phyloP scores from a whole-genome alignment of 2,329 filamentous ascomycete species.

The Exophiala lecanii-corni region DNA sequence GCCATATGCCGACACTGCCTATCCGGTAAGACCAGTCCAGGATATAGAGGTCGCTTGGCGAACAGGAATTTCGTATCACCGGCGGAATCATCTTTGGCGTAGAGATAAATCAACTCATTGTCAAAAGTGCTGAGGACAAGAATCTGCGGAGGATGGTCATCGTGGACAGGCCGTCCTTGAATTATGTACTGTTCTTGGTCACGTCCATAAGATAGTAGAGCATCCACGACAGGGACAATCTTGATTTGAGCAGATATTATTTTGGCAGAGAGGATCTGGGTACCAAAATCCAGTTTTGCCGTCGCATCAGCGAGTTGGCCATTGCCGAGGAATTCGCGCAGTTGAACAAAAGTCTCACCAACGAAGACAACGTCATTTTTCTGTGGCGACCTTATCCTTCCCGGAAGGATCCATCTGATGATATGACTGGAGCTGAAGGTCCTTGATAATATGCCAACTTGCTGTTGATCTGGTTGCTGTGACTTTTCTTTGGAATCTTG shows the following conservation, averaged over 20 bases:
- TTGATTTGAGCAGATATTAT: constrained; percentile 61
- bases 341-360: constrained; percentile 74
- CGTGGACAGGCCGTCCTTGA: constrained; percentile 16
- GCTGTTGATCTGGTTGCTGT: background rate
- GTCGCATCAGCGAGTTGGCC: constrained; percentile 70
- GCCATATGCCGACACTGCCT: constrained; percentile 63
- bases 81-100: constrained; percentile 47
- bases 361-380: constrained; percentile 84
- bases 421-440: constrained; percentile 74
- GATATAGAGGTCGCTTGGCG: constrained; percentile 56
- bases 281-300: constrained; percentile 73
- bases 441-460: constrained; percentile 67
- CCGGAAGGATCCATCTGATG: constrained; percentile 72
- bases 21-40: constrained; percentile 49
- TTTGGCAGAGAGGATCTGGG: constrained; percentile 71
- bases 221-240: constrained; percentile 28
- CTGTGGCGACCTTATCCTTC: constrained; percentile 64
- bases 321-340: constrained; percentile 64
- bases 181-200: constrained; percentile 22
- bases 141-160: constrained; percentile 68
- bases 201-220: constrained; percentile 26
- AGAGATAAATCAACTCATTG: constrained; percentile 72
- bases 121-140: constrained; percentile 71
- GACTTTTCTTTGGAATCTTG: background rate
- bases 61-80: constrained; percentile 57